These are phyloP conservation scores for Tephrocybe rancida DNA, from an alignment of 768 basidiomycete genomes.

Conservation along the genomic window DNA sequence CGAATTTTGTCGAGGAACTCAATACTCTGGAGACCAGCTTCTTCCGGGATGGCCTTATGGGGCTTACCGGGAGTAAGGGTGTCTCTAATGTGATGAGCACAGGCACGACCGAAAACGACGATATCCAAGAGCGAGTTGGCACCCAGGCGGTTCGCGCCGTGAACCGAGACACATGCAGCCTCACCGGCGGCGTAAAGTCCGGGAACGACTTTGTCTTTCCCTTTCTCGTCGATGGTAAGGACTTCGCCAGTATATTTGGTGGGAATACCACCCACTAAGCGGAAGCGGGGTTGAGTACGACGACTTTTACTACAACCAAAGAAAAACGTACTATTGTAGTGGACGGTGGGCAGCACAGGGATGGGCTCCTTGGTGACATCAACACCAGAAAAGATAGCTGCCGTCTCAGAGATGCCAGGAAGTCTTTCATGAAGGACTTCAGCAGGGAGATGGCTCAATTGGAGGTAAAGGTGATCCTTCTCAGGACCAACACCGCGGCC, in stretches of 20 bases:
- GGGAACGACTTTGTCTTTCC: slow-evolving; percentile 92
- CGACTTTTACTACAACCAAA: background rate
- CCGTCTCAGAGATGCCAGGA: slow-evolving; percentile 99
- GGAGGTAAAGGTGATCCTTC: slow-evolving; percentile 96
- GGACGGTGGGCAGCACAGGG: slow-evolving; percentile 96
- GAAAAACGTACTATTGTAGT: slow-evolving; percentile 88
- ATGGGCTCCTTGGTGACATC: slow-evolving; percentile 99
- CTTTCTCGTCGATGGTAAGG: slow-evolving; percentile 82
- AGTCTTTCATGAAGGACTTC: slow-evolving; percentile 95
- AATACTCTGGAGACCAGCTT: slow-evolving; percentile 83
- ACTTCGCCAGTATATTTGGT: slow-evolving; percentile 99
- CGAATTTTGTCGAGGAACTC: slow-evolving; percentile 89
- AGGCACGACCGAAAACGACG: slow-evolving; percentile 99
- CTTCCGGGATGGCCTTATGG: slow-evolving; percentile 85
- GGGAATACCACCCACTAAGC: slow-evolving; percentile 96
- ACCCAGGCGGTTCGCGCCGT: slow-evolving; percentile 98
- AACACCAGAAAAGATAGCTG: slow-evolving; percentile 97
- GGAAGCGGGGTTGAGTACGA: background rate
- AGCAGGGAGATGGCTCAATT: slow-evolving; percentile 95
- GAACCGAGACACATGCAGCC: slow-evolving; percentile 98
- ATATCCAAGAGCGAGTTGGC: slow-evolving; percentile 99
- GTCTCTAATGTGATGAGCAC: slow-evolving; percentile 95
- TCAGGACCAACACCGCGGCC: slow-evolving; percentile 99
- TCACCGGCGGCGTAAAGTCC: slow-evolving; percentile 99
- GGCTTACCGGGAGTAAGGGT: slow-evolving; percentile 87